Evolutionary conservation across 805 yeast genomes (phyloP).

Genomic region (Saccharomyces jurei): DNA sequence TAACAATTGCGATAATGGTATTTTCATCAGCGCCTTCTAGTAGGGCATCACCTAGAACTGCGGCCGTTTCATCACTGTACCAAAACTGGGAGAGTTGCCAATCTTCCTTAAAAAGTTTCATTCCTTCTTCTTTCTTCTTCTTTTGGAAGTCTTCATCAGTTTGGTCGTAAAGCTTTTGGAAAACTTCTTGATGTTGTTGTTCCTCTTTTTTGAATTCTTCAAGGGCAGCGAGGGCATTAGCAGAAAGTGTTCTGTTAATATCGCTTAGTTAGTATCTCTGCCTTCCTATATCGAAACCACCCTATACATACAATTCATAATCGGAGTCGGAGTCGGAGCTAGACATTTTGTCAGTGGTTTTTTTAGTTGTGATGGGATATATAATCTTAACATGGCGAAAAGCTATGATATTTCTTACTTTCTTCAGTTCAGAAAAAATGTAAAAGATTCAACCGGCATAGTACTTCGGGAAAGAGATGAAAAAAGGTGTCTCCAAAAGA

Average conservation of each 20-base stretch:
- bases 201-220: slow-evolving; percentile 65
- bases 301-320: slow-evolving; percentile 15
- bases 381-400: background rate
- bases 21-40: slow-evolving; percentile 67
- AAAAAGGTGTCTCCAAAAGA: background rate
- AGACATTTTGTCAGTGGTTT: slow-evolving; percentile 6
- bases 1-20: slow-evolving; percentile 66
- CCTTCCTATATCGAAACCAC: background rate
- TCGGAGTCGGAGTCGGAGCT: slow-evolving; percentile 20
- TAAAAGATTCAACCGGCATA: background rate
- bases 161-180: slow-evolving; percentile 42
- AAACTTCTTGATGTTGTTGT: slow-evolving; percentile 44
- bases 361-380: background rate
- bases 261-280: background rate
- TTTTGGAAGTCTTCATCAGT: slow-evolving; percentile 45
- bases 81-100: slow-evolving; percentile 95
- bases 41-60: slow-evolving; percentile 56
- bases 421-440: background rate
- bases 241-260: slow-evolving; percentile 31
- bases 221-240: slow-evolving; percentile 44
- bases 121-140: slow-evolving; percentile 37
- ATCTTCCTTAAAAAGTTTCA: slow-evolving; percentile 77
- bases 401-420: background rate
- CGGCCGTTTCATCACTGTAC: slow-evolving; percentile 72
- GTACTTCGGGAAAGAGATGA: background rate